These are phyloP conservation scores for Ogataea wickerhamii DNA, from an alignment of 805 yeast genomes.

Conservation along the genomic window DNA sequence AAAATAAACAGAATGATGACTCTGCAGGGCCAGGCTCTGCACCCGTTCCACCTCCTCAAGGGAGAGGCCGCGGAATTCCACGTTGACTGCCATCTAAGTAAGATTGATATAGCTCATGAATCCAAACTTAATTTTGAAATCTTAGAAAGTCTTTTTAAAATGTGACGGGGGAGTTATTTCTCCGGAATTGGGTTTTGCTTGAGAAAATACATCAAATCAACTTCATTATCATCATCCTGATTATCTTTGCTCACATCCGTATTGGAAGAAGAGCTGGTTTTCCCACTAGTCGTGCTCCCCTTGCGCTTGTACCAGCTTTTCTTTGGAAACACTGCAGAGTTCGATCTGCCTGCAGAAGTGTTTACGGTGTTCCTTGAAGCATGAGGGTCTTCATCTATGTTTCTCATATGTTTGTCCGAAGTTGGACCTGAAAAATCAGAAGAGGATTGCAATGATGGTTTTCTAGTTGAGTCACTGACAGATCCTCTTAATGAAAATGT, in stretches of 20 bases:
- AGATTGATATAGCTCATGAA: no score
- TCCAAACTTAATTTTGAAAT: background rate
- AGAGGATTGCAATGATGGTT: conserved; percentile 9
- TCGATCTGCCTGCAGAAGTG: background rate
- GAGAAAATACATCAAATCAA: conserved; percentile 25
- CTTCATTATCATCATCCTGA: conserved; percentile 16
- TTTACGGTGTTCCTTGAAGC: background rate
- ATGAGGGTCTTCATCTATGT: conserved; percentile 9
- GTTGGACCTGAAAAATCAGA: conserved; percentile 4
- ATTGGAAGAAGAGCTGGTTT: conserved; percentile 9
- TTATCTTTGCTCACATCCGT: conserved; percentile 7
- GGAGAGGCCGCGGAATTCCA: conserved; percentile 71
- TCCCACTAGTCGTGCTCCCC: conserved; percentile 18
- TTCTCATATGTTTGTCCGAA: conserved; percentile 6
- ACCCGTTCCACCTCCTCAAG: conserved; percentile 25
- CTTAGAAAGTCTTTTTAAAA: background rate
- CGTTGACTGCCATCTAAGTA: conserved; percentile 11
- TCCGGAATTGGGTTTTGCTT: conserved; percentile 12
- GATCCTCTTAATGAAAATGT: conserved; percentile 24
- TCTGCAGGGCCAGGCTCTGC: conserved; percentile 32
- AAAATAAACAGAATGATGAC: conserved; percentile 62
- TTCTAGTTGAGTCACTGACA: conserved; percentile 16
- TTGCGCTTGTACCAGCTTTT: conserved; percentile 16
- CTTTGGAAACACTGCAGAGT: conserved; percentile 4
- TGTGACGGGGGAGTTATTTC: no score